Evolutionary conservation across 1,284 basidiomycete genomes (phyloP).

Genomic region (Baeospora myosura): DNA sequence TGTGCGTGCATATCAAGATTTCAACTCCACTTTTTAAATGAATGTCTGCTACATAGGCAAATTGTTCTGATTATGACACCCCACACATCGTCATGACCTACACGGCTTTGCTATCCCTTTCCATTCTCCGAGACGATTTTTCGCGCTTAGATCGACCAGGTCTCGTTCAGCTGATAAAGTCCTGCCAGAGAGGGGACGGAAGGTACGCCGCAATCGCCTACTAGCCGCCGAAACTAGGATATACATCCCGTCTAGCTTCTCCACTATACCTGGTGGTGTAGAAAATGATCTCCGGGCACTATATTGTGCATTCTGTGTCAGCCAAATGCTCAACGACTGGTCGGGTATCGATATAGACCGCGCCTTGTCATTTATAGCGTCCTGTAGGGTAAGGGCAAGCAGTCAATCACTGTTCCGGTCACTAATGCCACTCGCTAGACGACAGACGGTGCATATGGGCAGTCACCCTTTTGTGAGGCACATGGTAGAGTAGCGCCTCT

Average conservation of each 20-base stretch:
- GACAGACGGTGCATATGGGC: not conserved
- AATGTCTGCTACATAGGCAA: too few species aligned
- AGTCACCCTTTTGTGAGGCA: constrained; percentile 54
- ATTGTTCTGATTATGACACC: not conserved
- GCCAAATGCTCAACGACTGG: constrained; percentile 74
- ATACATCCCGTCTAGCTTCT: not conserved
- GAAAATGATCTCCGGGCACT: constrained; percentile 77
- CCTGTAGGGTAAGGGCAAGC: constrained; percentile 55
- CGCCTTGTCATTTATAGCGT: constrained; percentile 54
- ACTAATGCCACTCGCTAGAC: not conserved
- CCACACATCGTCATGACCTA: constrained; percentile 88
- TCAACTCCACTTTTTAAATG: too few species aligned
- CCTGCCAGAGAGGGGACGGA: constrained; percentile 72
- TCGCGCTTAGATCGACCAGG: constrained; percentile 56
- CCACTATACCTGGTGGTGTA: constrained; percentile 13
- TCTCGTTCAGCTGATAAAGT: constrained; percentile 52
- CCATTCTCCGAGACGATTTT: constrained; percentile 80
- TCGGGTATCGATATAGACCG: constrained; percentile 56
- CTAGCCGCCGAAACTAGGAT: not conserved
- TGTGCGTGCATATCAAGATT: too few species aligned
- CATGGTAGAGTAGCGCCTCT: constrained; percentile 61
- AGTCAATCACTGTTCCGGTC: not conserved
- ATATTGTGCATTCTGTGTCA: constrained; percentile 85
- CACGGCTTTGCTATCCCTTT: constrained; percentile 74
- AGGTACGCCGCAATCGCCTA: constrained; percentile 45